Evolutionary conservation across 2,329 filamentous ascomycete genomes (phyloP), one percentile per base, ranked within the genome.

Genomic region (Curvularia sp.): DNA sequence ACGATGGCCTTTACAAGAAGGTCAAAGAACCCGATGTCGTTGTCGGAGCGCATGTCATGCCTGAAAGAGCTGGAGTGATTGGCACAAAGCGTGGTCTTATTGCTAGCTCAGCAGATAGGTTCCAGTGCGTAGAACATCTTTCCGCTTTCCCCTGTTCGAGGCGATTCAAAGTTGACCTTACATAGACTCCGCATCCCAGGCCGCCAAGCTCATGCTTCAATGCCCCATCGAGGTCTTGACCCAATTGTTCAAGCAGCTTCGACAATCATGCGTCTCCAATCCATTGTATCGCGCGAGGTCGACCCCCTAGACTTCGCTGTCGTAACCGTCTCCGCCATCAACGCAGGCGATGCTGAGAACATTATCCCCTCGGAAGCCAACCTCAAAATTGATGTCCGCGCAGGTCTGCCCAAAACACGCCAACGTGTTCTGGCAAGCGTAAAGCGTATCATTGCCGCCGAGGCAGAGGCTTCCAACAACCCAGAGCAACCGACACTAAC

Each of bases 341-440:
- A 86, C 58, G 85, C 84, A 0, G 86, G 86, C 1, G 81, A 85
- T 60, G 81, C 84, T 1, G 85, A 87, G 69, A 88, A 88, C 64
- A 81, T 88, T 55, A 87, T 88, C 53, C 78, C 84, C 0, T 83
- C 84, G 53, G 70, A 79, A 13, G 86, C 85, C 0, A 78, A 82
- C 49, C 75, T 88, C 4, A 83, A 83, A 12, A 70, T 88, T 39
- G 83, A 88, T 65, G 80, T 87, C 4, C 79, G 86, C 26, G 79
- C 82, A 22, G 79, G 80, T 3, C 78, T 77, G 9, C 67, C 77
- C 0, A 73, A 77, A 26, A 84, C 81, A 1, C 79, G 85, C 7
- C 71, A 80, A 4, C 76, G 77, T 51, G 78, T 86, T 1, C 67
- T 86, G 2, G 70, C 71, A 5, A 78, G 78, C 20, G 78, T 88